Evolutionary conservation across 768 basidiomycete genomes (phyloP).

Genomic region (Tubosaeta sp.): DNA sequence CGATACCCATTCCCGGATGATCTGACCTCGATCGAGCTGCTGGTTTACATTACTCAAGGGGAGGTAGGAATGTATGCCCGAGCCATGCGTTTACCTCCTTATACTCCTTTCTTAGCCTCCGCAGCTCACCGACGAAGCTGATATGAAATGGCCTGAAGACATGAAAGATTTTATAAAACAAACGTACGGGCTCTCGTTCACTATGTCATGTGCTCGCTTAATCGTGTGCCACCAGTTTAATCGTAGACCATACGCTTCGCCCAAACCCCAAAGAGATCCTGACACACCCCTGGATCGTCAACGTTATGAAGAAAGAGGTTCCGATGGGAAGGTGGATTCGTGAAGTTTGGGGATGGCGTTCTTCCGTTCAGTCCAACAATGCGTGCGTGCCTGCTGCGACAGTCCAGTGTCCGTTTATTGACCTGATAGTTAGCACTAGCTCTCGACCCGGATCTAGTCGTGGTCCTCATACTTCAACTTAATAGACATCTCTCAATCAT

Average conservation of each 20-base stretch:
- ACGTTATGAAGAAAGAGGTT: slow-evolving; percentile 74
- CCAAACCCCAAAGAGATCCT: slow-evolving; percentile 84
- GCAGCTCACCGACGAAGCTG: slow-evolving; percentile 70
- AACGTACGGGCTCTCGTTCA: slow-evolving; percentile 51
- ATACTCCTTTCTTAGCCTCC: slow-evolving; percentile 53
- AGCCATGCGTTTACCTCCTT: slow-evolving; percentile 12
- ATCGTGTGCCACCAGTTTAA: slow-evolving; percentile 48
- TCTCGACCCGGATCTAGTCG: slow-evolving; percentile 31
- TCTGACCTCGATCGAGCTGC: slow-evolving; percentile 88
- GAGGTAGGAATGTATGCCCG: slow-evolving; percentile 45
- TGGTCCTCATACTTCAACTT: slow-evolving; percentile 21
- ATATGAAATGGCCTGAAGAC: slow-evolving; percentile 63
- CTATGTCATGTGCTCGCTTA: not conserved
- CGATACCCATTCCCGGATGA: slow-evolving; percentile 94
- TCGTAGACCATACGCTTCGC: slow-evolving; percentile 60
- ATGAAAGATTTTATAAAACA: slow-evolving; percentile 91
- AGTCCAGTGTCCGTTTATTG: not conserved
- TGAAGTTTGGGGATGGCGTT: slow-evolving; percentile 78
- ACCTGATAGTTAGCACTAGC: slow-evolving; percentile 11
- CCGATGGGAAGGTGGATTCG: slow-evolving; percentile 89
- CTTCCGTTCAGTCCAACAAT: slow-evolving; percentile 26
- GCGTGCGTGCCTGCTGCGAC: slow-evolving; percentile 11
- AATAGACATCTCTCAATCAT: slow-evolving; percentile 17
- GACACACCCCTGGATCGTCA: slow-evolving; percentile 76
- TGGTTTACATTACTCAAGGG: slow-evolving; percentile 83